phyloP scores from a whole-genome alignment of 1,139 yeast genomes.

The Pichia sp. region DNA sequence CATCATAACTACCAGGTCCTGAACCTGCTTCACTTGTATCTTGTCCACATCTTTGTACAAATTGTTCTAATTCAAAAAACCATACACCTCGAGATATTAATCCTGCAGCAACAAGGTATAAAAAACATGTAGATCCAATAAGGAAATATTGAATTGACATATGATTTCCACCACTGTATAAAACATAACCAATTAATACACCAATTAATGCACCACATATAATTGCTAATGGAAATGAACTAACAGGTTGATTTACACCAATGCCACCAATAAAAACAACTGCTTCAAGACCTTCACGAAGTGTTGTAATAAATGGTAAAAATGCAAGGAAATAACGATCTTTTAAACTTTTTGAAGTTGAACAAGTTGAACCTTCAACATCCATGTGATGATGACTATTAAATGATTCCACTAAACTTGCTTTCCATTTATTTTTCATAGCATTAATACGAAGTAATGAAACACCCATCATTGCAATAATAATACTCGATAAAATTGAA shows the following conservation, averaged over 20 bases:
- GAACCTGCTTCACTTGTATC: constrained; percentile 86
- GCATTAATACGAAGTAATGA: constrained; percentile 79
- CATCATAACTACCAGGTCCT: constrained; percentile 93
- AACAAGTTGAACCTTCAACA: too few relatives aligned
- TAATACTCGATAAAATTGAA: constrained; percentile 69
- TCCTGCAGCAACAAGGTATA: constrained; percentile 85
- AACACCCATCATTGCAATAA: constrained; percentile 85
- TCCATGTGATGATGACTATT: constrained; percentile 9
- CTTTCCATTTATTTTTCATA: constrained; percentile 83
- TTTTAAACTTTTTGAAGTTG: constrained; percentile 32
- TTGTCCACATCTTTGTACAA: constrained; percentile 64
- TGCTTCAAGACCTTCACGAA: constrained; percentile 90
- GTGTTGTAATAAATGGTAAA: constrained; percentile 74
- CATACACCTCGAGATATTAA: constrained; percentile 85
- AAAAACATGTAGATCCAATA: constrained; percentile 75
- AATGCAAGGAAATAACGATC: constrained; percentile 71
- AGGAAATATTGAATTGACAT: constrained; percentile 76
- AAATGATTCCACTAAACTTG: constrained; percentile 40
- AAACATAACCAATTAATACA: constrained; percentile 51
- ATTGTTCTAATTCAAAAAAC: constrained; percentile 74
- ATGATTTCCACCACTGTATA: constrained; percentile 75
- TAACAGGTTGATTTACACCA: constrained; percentile 68
- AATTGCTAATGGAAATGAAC: constrained; percentile 81
- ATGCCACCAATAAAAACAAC: constrained; percentile 89
- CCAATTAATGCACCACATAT: constrained; percentile 67